Conservation (phyloP, 495 filamentous ascomycete species). For the Hyaloscypha bicolor region DNA sequence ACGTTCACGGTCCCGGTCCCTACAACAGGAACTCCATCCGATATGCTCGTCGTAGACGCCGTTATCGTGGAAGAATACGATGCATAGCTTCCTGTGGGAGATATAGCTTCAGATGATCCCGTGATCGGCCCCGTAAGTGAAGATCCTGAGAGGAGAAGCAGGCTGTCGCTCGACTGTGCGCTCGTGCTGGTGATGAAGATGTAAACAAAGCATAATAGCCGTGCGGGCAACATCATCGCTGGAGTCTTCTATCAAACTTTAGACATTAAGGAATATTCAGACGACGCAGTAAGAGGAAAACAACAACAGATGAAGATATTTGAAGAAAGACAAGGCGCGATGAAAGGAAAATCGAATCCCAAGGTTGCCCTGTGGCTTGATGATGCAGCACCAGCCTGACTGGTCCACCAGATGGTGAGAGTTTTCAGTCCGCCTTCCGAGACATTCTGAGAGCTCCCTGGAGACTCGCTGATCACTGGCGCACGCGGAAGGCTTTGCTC, state of each 20-base stretch:
- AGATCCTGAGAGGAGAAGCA: constrained; percentile 20
- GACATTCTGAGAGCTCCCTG: neutral
- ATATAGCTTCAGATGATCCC: constrained; percentile 33
- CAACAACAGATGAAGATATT: neutral
- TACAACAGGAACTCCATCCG: neutral
- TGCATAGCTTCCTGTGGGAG: constrained; percentile 43
- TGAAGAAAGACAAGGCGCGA: neutral
- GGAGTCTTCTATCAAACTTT: neutral
- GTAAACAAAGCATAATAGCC: neutral
- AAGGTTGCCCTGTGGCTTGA: neutral
- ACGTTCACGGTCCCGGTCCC: neutral
- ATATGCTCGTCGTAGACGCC: constrained; percentile 16
- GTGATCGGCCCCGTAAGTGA: constrained; percentile 12
- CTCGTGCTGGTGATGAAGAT: neutral
- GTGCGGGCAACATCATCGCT: neutral
- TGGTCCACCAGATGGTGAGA: neutral
- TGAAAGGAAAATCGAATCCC: neutral
- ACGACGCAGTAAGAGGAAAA: neutral
- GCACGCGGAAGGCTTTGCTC: neutral
- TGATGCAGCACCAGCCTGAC: neutral
- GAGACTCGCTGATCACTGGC: neutral
- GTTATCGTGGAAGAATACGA: constrained; percentile 44
- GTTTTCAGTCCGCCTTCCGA: neutral
- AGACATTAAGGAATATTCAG: neutral
- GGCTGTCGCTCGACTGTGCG: constrained; percentile 6